Base-by-base conservation (phyloP, 2,329 filamentous ascomycete genomes). In the Daldinia sp. region DNA sequence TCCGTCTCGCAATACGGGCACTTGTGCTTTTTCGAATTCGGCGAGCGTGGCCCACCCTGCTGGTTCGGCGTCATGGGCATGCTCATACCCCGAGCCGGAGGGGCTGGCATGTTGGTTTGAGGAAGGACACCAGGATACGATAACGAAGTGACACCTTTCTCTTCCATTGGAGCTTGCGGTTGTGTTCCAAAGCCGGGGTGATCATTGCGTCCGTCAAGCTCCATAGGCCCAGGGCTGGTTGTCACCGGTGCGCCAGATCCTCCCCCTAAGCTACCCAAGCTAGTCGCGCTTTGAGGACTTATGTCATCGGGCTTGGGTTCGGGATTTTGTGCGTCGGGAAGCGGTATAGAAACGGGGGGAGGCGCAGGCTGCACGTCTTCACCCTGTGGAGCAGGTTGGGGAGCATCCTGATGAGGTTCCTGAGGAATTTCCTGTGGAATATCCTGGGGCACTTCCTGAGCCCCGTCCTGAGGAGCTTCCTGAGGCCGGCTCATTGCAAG, bases 1-100 rank as follows among this genome's bases (percentile, higher is more conserved):
- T 97, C 96, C 4, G 96, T 98, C 42, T 93, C 89, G 84, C 96
- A 99, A 79, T 97, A 97, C 0, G 93, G 95, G 77, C 96, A 99
- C 80, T 96, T 97, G 83, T 99, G 95, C 77, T 96, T 95, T 82
- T 97, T 98, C 59, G 82, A 81, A 28, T 90, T 90, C 0, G 92
- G 90, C 5, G 93, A 93, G 74, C 89, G 88, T 54, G 90, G 89
- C 60, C 83, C 74, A 75, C 85, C 64, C 71, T 83, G 78, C 76
- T 84, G 72, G 74, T 78, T 81, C 33, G 81, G 80, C 20, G 85
- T 80, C 81, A 88, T 85, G 6, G 88, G 87, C 70, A 88, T 84
- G 74, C 84, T 90, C 82, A 89, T 86, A 30, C 84, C 85, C 50
- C 88, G 84, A 33, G 78, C 69, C 1, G 83, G 81, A 4, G 84